Percentiles rank a stretch among this genome's conserved stretches.
Evolutionary conservation across 225 moss, liverwort and hornwort genomes (phyloP).

Genomic region (Rhytidiadelphus loreus): DNA sequence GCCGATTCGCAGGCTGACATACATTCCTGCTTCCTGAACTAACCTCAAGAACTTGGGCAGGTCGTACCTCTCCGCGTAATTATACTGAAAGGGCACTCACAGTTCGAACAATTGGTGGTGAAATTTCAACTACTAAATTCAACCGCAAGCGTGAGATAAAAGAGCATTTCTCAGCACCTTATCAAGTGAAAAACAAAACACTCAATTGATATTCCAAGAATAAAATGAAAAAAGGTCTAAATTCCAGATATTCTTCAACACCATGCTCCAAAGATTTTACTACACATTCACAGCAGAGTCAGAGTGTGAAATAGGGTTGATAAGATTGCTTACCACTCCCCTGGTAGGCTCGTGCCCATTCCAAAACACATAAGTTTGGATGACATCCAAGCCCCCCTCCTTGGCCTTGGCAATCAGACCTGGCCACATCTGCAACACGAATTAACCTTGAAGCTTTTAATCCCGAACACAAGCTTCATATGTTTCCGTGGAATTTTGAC

Average conservation of each 20-base stretch:
- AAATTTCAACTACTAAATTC: not conserved
- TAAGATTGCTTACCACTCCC: constrained; percentile 29
- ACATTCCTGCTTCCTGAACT: constrained; percentile 61
- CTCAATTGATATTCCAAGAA: not conserved
- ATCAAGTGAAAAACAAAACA: not conserved
- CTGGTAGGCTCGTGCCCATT: constrained; percentile 49
- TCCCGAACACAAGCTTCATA: no score
- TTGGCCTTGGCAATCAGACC: constrained; percentile 50
- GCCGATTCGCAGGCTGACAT: constrained; percentile 69
- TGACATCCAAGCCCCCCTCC: constrained; percentile 70
- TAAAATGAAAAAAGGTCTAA: not conserved
- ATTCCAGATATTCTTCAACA: not conserved
- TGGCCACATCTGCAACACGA: constrained; percentile 74
- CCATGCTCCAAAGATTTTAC: not conserved
- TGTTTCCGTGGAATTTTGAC: not conserved
- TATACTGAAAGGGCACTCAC: constrained; percentile 33
- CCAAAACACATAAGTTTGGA: constrained; percentile 86
- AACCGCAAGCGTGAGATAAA: not conserved
- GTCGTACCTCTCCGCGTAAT: constrained; percentile 56
- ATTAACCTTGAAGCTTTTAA: not conserved
- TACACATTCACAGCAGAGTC: not conserved
- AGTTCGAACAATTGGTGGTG: not conserved
- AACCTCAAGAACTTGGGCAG: constrained; percentile 59
- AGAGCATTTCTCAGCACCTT: not conserved
- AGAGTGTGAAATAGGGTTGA: not conserved